Conservation (phyloP, 495 filamentous ascomycete species). For the Podospora bellae-mahoneyi region DNA sequence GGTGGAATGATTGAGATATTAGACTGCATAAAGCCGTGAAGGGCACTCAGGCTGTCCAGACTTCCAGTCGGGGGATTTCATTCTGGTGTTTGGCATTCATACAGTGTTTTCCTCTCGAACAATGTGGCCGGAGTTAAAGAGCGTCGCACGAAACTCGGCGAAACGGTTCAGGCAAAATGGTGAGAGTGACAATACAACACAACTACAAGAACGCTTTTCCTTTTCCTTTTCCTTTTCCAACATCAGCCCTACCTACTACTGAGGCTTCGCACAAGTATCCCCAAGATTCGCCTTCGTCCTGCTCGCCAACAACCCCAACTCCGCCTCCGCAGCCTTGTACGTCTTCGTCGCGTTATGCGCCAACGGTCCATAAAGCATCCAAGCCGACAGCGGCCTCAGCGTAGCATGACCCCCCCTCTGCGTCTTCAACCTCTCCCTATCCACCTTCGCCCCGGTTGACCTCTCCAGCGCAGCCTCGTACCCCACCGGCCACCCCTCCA, state of each 20-base stretch:
- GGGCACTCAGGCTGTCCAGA: background rate
- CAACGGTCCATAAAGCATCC: constrained; percentile 33
- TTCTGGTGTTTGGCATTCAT: background rate
- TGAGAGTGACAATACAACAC: too few relatives aligned
- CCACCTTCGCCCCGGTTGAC: constrained; percentile 13
- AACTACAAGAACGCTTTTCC: too few relatives aligned
- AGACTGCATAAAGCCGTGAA: background rate
- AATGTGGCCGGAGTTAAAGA: too few relatives aligned
- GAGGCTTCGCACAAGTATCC: background rate
- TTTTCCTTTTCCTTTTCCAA: background rate
- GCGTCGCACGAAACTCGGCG: too few relatives aligned
- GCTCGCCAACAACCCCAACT: constrained; percentile 6
- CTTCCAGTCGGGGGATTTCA: background rate
- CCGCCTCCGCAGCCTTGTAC: constrained; percentile 7
- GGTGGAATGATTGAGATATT: background rate
- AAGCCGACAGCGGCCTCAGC: constrained; percentile 28
- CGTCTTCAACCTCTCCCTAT: background rate
- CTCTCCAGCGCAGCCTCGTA: constrained; percentile 24
- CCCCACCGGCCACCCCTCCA: constrained; percentile 22
- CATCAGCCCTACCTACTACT: background rate
- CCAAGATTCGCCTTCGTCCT: constrained; percentile 8
- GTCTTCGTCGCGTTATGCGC: constrained; percentile 11
- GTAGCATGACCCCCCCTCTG: constrained; percentile 18
- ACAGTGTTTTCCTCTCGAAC: too few relatives aligned
- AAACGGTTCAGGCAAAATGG: too few relatives aligned